These are phyloP conservation scores for Phytopythium aichiense DNA, from an alignment of 352 stramenopile species.

Conservation along the genomic window DNA sequence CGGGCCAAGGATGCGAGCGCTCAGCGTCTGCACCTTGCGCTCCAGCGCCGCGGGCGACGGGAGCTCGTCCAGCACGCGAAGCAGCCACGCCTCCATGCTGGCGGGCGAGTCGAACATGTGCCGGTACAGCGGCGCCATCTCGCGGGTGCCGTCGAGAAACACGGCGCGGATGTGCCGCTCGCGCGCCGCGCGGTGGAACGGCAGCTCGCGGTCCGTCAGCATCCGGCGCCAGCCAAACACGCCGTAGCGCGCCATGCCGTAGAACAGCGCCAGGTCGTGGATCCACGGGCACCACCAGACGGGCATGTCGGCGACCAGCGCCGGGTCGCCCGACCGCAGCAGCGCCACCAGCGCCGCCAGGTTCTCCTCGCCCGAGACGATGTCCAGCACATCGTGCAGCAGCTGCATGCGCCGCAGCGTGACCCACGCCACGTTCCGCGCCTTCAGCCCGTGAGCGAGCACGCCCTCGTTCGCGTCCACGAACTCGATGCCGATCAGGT, in stretches of 20 bases:
- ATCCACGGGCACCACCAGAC: conserved; percentile 90
- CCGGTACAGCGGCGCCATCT: conserved; percentile 54
- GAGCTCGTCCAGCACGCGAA: conserved; percentile 66
- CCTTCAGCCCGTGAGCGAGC: conserved; percentile 79
- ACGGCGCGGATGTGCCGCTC: conserved; percentile 65
- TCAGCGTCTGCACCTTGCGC: conserved; percentile 67
- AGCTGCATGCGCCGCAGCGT: conserved; percentile 74
- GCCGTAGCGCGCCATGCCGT: conserved; percentile 76
- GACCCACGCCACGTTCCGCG: conserved; percentile 80
- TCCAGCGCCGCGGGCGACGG: conserved; percentile 73
- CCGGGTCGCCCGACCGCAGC: conserved; percentile 53
- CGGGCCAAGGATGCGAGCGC: conserved; percentile 24
- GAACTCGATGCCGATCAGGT: conserved; percentile 84
- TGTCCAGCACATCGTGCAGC: conserved; percentile 59
- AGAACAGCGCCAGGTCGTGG: conserved; percentile 74
- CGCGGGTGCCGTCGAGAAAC: conserved; percentile 62
- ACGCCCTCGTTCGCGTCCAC: conserved; percentile 84
- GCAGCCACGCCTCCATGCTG: conserved; percentile 52
- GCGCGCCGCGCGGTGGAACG: conserved; percentile 67
- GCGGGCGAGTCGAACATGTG: conserved; percentile 48
- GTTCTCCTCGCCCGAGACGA: conserved; percentile 37
- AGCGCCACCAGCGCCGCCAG: conserved; percentile 34
- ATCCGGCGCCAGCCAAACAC: conserved; percentile 70
- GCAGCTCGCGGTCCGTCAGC: conserved; percentile 63
- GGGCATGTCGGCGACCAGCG: conserved; percentile 71